phyloP scores from a whole-genome alignment of 768 basidiomycete species.

The Tulasnella sp. region DNA sequence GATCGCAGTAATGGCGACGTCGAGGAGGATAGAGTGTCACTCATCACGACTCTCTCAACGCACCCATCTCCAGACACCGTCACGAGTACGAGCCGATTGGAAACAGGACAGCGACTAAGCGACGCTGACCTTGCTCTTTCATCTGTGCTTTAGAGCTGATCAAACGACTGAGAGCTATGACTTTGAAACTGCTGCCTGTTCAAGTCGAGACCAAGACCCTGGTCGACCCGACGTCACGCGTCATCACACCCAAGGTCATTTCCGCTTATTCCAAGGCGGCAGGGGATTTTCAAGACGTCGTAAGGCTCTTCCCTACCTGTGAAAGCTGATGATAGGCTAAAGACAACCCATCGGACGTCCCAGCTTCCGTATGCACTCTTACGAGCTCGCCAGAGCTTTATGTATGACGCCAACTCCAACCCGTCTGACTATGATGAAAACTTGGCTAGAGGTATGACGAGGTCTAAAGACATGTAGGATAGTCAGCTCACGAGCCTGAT shows the following conservation, averaged over 20 bases:
- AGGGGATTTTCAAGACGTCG: slow-evolving; percentile 83
- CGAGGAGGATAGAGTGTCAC: slow-evolving; percentile 45
- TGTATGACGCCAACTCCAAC: slow-evolving; percentile 75
- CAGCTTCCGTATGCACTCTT: slow-evolving; percentile 79
- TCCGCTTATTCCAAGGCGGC: slow-evolving; percentile 72
- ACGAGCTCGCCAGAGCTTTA: slow-evolving; percentile 72
- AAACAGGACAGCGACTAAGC: background rate
- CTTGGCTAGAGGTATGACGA: slow-evolving; percentile 59
- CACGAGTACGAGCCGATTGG: slow-evolving; percentile 38
- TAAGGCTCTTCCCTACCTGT: slow-evolving; percentile 40
- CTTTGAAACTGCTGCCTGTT: slow-evolving; percentile 69
- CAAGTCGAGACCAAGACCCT: slow-evolving; percentile 67
- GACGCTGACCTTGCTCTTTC: background rate
- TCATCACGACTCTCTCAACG: slow-evolving; percentile 48
- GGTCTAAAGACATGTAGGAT: too few relatives aligned
- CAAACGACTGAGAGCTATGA: slow-evolving; percentile 72
- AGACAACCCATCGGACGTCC: background rate
- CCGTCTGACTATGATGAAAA: slow-evolving; percentile 88
- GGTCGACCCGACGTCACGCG: slow-evolving; percentile 71
- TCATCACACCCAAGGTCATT: slow-evolving; percentile 75
- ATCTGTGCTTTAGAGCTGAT: slow-evolving; percentile 58
- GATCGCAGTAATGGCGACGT: background rate
- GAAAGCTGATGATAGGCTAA: background rate
- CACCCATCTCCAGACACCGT: slow-evolving; percentile 67
- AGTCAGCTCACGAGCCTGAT: background rate